Base-by-base conservation (phyloP, 1,139 yeast species). In the Nakaseomyces nivariensis region DNA sequence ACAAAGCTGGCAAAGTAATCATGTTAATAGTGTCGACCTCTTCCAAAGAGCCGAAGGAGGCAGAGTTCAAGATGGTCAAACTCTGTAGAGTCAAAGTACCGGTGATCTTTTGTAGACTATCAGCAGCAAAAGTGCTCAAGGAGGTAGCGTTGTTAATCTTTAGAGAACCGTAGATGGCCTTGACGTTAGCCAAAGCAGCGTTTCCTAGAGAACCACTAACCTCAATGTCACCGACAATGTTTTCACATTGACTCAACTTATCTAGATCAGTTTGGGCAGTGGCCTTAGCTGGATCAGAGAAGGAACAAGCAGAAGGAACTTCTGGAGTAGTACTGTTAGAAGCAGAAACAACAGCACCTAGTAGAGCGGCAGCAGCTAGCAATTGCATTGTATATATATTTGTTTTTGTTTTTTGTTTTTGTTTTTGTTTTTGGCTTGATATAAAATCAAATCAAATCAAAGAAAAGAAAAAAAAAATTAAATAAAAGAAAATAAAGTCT, bases 1-100 rank as follows among this genome's bases (percentile, higher is more conserved):
- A 61, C 66, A 92, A 78, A 61, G 88, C 92, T 65, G 97, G 96
- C 68, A 92, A 77, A 61, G 96, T 88, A 63, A 79, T 77, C 72
- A 85, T 82, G 68, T 75, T 71, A 65, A 92, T 78, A 54, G 86
- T 72, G 66, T 94, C 95, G 58, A 89, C 95, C 58, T 86, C 77
- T 66, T 82, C 74, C 68, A 92, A 80, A 63, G 77, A 74, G 59
- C 96, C 96, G 71, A 90, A 79, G 66, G 85, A 77, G 56, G 90
- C 75, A 54, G 80, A 70, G 60, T 75, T 66, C 69, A 92, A 77
- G 57, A 81, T 72, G 64, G 94, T 85, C 71, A 86, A 79, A 57
- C 75, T 73, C 58, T 75, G 71, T 60, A 92, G 73, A 55, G 70
- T 68, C 62, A 92, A 77, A 54, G 76, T 71, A 64, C 88, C 95